Evolutionary conservation across 805 yeast species (phyloP).

Genomic region (Suhomyces emberorum): DNA sequence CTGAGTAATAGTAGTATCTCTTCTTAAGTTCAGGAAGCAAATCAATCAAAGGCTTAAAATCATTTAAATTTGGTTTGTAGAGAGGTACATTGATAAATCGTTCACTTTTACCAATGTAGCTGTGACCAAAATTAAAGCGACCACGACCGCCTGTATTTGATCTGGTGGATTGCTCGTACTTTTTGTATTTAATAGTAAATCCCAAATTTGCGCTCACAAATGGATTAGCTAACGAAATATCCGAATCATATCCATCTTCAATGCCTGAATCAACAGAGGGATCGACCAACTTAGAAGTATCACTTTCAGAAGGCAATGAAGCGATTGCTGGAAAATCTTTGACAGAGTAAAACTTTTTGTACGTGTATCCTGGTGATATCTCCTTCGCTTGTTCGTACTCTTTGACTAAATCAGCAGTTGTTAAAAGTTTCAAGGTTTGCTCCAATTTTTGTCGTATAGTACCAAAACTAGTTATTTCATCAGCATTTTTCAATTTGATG

Average conservation of each 20-base stretch:
- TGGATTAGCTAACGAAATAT: conserved; percentile 52
- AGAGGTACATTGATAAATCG: conserved; percentile 46
- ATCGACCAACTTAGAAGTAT: background rate
- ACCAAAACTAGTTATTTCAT: conserved; percentile 55
- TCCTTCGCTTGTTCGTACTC: conserved; percentile 20
- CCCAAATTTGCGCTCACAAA: conserved; percentile 47
- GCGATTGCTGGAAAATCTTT: conserved; percentile 34
- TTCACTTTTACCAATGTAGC: conserved; percentile 1
- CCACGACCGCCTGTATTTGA: background rate
- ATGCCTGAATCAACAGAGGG: background rate
- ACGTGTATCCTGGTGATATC: conserved; percentile 5
- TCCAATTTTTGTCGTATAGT: conserved; percentile 57
- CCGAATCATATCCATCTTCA: conserved; percentile 42
- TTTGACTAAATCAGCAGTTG: conserved; percentile 19
- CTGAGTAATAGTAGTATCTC: conserved; percentile 31
- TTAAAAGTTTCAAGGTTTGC: conserved; percentile 23
- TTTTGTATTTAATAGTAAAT: conserved; percentile 38
- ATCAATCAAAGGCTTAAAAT: conserved; percentile 26
- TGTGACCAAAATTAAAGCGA: conserved; percentile 2
- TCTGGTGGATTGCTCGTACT: background rate
- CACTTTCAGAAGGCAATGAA: background rate
- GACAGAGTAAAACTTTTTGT: conserved; percentile 18
- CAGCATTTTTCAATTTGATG: conserved; percentile 47
- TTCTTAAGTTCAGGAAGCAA: conserved; percentile 27
- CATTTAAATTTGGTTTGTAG: conserved; percentile 38